Conservation (phyloP, 805 yeast species). For the Monosporozyma solicola region DNA sequence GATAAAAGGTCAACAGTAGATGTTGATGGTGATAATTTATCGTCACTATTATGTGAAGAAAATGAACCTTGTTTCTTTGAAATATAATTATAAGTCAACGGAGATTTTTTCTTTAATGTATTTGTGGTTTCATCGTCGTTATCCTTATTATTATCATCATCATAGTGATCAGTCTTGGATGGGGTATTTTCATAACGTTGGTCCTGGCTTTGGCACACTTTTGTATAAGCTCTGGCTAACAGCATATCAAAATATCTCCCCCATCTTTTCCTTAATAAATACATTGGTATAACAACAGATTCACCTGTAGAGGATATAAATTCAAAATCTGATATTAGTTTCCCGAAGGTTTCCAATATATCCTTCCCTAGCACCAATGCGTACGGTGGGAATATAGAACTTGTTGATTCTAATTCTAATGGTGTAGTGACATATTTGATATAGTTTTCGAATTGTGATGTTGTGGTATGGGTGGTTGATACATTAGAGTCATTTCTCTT, state of each 20-base stretch:
- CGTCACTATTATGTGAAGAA: background rate
- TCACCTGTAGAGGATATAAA: slow-evolving; percentile 63
- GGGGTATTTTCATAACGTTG: slow-evolving; percentile 13
- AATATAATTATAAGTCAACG: background rate
- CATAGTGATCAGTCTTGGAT: background rate
- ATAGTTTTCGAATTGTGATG: slow-evolving; percentile 50
- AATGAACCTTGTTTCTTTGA: background rate
- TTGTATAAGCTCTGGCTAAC: slow-evolving; percentile 54
- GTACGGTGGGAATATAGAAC: slow-evolving; percentile 65
- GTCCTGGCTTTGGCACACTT: slow-evolving; percentile 34
- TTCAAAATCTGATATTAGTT: slow-evolving; percentile 60
- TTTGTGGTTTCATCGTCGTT: background rate
- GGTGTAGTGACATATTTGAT: slow-evolving; percentile 71
- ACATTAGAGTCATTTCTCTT: background rate
- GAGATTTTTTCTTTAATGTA: background rate
- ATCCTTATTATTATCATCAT: slow-evolving; percentile 1
- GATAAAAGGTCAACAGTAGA: background rate
- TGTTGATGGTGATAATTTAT: slow-evolving; percentile 4
- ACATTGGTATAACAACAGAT: slow-evolving; percentile 52
- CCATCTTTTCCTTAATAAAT: slow-evolving; percentile 64
- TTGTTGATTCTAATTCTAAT: slow-evolving; percentile 52
- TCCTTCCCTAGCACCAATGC: slow-evolving; percentile 72
- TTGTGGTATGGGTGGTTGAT: slow-evolving; percentile 2
- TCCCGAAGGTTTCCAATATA: slow-evolving; percentile 60
- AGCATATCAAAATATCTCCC: slow-evolving; percentile 59